These are phyloP conservation scores for Trichoderma polysporum DNA, from an alignment of 2,329 filamentous ascomycete species.

Conservation along the genomic window DNA sequence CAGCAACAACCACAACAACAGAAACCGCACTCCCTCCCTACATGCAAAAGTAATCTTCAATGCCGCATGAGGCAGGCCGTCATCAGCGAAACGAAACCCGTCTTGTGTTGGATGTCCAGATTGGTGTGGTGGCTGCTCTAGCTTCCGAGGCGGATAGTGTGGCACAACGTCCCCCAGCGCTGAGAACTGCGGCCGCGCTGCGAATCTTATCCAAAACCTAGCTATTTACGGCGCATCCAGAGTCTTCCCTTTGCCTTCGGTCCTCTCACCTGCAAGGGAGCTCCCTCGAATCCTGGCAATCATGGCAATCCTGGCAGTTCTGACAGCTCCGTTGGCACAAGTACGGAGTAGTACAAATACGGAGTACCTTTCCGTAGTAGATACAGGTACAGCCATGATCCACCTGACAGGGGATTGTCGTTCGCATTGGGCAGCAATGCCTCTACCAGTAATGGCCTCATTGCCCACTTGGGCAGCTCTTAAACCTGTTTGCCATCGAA, in stretches of 20 bases:
- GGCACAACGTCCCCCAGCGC: slow-evolving; percentile 10
- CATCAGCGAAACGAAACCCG: not conserved
- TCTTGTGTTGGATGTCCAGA: slow-evolving; percentile 3
- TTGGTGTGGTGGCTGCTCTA: slow-evolving; percentile 2
- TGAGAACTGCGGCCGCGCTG: slow-evolving; percentile 18
- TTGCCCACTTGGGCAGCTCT: slow-evolving; percentile 7
- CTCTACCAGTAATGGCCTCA: slow-evolving; percentile 1
- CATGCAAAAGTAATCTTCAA: too few species aligned
- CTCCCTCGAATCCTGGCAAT: too few species aligned
- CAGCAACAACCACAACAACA: too few species aligned
- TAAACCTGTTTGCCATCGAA: slow-evolving; percentile 1
- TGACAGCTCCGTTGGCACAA: not conserved
- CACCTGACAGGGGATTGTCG: slow-evolving; percentile 5
- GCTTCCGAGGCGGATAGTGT: slow-evolving; percentile 5
- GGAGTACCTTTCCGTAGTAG: not conserved
- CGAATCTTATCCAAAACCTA: not conserved
- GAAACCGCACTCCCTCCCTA: too few species aligned
- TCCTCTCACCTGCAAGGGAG: not conserved
- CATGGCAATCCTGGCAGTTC: not conserved
- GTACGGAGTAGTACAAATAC: not conserved
- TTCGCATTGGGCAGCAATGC: slow-evolving; percentile 26
- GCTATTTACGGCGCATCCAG: not conserved
- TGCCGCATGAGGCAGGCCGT: not conserved
- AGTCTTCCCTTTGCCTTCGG: too few species aligned
- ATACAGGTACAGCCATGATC: not conserved